phyloP scores from a whole-genome alignment of 2,329 filamentous ascomycete genomes.

The Exophiala calicioides region DNA sequence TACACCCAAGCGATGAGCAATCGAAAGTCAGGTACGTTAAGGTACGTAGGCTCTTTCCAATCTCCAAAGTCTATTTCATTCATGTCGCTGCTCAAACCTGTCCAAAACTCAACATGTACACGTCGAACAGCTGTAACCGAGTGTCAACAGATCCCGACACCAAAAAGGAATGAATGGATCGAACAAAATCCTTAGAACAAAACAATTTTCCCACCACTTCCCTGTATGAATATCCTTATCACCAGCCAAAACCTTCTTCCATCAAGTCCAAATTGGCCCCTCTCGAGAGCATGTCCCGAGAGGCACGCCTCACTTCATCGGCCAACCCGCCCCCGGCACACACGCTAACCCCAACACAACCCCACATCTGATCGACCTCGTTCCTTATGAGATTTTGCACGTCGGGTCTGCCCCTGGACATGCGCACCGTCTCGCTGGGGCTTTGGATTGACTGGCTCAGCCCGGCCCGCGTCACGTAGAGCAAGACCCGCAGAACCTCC shows the following conservation, averaged over 20 bases:
- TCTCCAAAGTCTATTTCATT: too few species aligned
- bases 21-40: too few species aligned
- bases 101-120: too few species aligned
- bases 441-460: conserved; percentile 79
- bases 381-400: conserved; percentile 74
- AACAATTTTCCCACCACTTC: background rate
- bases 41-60: too few species aligned
- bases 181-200: background rate
- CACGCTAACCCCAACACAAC: conserved; percentile 84
- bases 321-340: conserved; percentile 74
- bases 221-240: background rate
- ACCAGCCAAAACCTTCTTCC: conserved; percentile 68
- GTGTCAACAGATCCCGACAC: too few species aligned
- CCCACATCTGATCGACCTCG: conserved; percentile 78
- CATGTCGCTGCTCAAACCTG: too few species aligned
- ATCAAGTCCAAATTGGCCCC: conserved; percentile 68
- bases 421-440: conserved; percentile 77
- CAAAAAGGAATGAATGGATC: background rate
- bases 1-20: too few species aligned
- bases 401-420: conserved; percentile 88
- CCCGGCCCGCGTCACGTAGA: conserved; percentile 87
- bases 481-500: conserved; percentile 79
- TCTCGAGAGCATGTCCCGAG: conserved; percentile 61
- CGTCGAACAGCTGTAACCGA: too few species aligned
- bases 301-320: conserved; percentile 72